Evolutionary conservation across 805 yeast species (phyloP).

Genomic region (Kodamaea restingae): DNA sequence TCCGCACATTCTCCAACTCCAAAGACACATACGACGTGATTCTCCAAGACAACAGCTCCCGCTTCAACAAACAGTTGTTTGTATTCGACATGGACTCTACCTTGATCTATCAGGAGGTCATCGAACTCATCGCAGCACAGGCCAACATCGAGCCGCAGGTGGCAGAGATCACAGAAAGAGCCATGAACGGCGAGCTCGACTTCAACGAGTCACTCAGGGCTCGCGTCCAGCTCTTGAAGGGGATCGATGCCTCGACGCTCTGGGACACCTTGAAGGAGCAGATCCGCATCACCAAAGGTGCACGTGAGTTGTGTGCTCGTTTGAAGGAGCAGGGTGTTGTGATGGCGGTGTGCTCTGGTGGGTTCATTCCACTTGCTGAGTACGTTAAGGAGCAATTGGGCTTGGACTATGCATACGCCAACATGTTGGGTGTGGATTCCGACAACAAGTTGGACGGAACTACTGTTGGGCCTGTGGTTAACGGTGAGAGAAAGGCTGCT

Average conservation of each 20-base stretch:
- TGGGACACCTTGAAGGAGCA: constrained; percentile 76
- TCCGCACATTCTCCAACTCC: constrained; percentile 8
- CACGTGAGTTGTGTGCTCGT: constrained; percentile 59
- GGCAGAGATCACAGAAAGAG: constrained; percentile 82
- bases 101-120: constrained; percentile 91
- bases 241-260: constrained; percentile 65
- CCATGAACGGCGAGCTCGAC: constrained; percentile 96
- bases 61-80: constrained; percentile 51
- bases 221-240: constrained; percentile 77
- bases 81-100: constrained; percentile 99
- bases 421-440: constrained; percentile 46
- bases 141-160: constrained; percentile 90
- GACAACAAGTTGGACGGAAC: constrained; percentile 65
- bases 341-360: constrained; percentile 90
- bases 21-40: constrained; percentile 27
- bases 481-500: constrained; percentile 78
- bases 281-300: constrained; percentile 81
- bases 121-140: constrained; percentile 89
- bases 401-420: constrained; percentile 88
- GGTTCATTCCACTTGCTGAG: constrained; percentile 84
- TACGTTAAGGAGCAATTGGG: constrained; percentile 63
- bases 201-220: constrained; percentile 74
- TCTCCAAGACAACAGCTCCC: constrained; percentile 22
- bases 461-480: constrained; percentile 77
- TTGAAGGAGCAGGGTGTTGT: constrained; percentile 60